Evolutionary conservation across 495 filamentous ascomycete species (phyloP), one percentile per base, ranked within the genome.

Genomic region (Pyrenopolyporus hunteri): DNA sequence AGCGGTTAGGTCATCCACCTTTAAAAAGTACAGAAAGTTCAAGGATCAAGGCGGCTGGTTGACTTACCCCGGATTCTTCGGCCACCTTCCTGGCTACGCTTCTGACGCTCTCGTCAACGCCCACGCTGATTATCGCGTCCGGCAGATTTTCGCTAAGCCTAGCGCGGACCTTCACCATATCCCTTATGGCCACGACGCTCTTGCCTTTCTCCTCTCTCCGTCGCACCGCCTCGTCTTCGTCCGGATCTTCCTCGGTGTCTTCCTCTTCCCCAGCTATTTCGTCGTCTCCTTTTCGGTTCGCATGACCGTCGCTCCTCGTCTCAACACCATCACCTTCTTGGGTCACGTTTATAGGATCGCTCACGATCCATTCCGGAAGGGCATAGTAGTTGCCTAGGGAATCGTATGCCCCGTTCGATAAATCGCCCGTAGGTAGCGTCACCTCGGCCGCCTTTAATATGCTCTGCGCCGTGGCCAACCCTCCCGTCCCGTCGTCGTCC

Each of bases 321-420:
- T 42, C 35, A 1, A 53, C 63, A 0, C 61, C 67, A 1, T 54
- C 63, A 0, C 61, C 67, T 17, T 77, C 77, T 62, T 80, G 72
- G 0, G 81, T 73, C 4, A 95, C 67, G 63, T 95, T 93, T 37
- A 75, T 73, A 5, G 93, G 93, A 70, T 93, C 89, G 45, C 82
- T 78, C 6, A 93, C 85, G 19, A 94, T 82, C 72, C 89, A 87
- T 67, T 87, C 84, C 4, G 90, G 90, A 14, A 97, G 61, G 6
- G 83, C 77, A 70, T 97, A 97, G 52, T 87, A 79, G 36, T 85
- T 86, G 0, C 93, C 93, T 37, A 84, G 74, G 33, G 86, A 79
- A 73, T 97, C 93, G 63, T 92, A 97, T 6, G 83, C 86, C 2
- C 92, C 92, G 33, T 88, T 80, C 11, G 82, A 83, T 7, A 91